phyloP scores from a whole-genome alignment of 2,329 filamentous ascomycete genomes.

The Fusarium xyrophilum region DNA sequence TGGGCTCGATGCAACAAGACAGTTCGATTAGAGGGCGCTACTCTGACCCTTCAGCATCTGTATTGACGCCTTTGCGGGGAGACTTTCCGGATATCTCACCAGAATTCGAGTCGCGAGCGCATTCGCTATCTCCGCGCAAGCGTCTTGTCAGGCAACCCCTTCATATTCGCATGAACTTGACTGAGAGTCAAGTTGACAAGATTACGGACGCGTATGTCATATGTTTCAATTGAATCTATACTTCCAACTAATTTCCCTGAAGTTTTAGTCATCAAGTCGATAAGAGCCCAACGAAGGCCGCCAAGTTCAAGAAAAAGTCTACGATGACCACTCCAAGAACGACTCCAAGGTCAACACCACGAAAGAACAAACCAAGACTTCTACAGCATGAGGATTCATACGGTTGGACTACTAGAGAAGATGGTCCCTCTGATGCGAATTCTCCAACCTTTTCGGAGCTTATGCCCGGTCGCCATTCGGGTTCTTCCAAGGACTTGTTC shows the following conservation, averaged over 20 bases:
- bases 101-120: slow-evolving; percentile 38
- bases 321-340: slow-evolving; percentile 28
- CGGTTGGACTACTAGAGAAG: slow-evolving; percentile 13
- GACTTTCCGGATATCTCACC: slow-evolving; percentile 49
- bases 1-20: slow-evolving; percentile 30
- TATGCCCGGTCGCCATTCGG: slow-evolving; percentile 38
- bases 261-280: slow-evolving; percentile 47
- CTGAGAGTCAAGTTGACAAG: slow-evolving; percentile 57
- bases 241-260: slow-evolving; percentile 6
- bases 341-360: slow-evolving; percentile 34
- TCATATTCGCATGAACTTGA: slow-evolving; percentile 57
- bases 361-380: slow-evolving; percentile 18
- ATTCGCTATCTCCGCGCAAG: slow-evolving; percentile 48
- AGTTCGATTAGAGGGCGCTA: slow-evolving; percentile 29
- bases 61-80: slow-evolving; percentile 45
- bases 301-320: slow-evolving; percentile 26
- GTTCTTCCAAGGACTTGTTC: slow-evolving; percentile 22
- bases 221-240: too few species aligned
- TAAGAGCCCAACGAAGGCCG: slow-evolving; percentile 35
- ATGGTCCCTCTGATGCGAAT: slow-evolving; percentile 14
- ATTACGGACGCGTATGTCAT: slow-evolving; percentile 54
- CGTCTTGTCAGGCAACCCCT: slow-evolving; percentile 49
- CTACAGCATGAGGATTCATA: slow-evolving; percentile 1
- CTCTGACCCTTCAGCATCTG: slow-evolving; percentile 38
- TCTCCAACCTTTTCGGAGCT: slow-evolving; percentile 45